A percentile compares a stretch with the other conserved stretches of the same genome.
These are phyloP conservation scores for Rhexocercosporidium sp. DNA, from an alignment of 2,329 filamentous ascomycete genomes.

Conservation along the genomic window DNA sequence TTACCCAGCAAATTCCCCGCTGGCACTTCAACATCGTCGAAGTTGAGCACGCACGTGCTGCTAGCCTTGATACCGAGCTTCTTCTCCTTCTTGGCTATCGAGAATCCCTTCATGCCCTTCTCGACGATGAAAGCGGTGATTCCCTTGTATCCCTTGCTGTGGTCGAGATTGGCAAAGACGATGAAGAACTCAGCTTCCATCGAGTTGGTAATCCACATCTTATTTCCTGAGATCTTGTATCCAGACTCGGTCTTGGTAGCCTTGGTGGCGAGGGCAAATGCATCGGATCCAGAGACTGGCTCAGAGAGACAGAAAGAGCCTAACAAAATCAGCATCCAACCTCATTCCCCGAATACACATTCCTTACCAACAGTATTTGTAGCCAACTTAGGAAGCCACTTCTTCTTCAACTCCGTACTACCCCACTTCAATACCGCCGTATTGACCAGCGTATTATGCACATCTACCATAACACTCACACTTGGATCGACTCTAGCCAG, in stretches of 20 bases:
- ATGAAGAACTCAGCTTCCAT: conserved; percentile 95
- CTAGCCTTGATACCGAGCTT: conserved; percentile 96
- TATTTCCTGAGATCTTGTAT: conserved; percentile 86
- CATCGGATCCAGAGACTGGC: conserved; percentile 91
- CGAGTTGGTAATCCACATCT: conserved; percentile 99
- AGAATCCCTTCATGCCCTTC: conserved; percentile 87
- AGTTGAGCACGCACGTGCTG: conserved; percentile 96
- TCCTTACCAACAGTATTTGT: conserved; percentile 75
- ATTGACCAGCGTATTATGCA: conserved; percentile 98
- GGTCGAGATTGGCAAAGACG: conserved; percentile 95
- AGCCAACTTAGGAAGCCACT: conserved; percentile 87
- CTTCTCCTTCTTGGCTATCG: conserved; percentile 99
- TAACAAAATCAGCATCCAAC: conserved; percentile 25
- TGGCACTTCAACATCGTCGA: conserved; percentile 93
- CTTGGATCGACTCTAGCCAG: conserved; percentile 91
- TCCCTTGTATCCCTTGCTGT: conserved; percentile 91
- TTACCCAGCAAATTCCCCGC: conserved; percentile 87
- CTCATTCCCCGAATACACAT: background rate
- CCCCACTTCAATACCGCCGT: conserved; percentile 89
- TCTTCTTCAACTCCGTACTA: conserved; percentile 76
- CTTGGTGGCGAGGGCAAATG: conserved; percentile 92
- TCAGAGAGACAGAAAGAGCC: conserved; percentile 92
- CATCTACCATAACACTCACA: conserved; percentile 93
- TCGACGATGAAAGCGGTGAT: conserved; percentile 97
- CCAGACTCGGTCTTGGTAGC: conserved; percentile 82